These are phyloP conservation scores for Trichoderma atrobrunneum DNA, from an alignment of 2,329 filamentous ascomycete species.

Conservation along the genomic window DNA sequence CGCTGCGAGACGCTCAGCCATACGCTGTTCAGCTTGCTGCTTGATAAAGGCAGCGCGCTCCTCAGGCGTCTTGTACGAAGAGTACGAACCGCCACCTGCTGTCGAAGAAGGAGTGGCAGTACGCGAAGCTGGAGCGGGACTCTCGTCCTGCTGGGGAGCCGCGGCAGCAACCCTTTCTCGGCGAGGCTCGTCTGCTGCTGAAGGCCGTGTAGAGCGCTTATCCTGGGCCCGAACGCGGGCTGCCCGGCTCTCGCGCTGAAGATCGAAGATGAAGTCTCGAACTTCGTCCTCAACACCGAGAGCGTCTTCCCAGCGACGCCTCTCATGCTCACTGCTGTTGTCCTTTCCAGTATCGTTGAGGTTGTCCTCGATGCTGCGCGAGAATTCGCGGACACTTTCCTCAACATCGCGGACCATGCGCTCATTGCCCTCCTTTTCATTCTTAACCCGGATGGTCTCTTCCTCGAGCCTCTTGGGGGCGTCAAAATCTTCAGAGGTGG, in stretches of 20 bases:
- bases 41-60: slow-evolving; percentile 95
- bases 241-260: slow-evolving; percentile 81
- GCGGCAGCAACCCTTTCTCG: slow-evolving; percentile 30
- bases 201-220: slow-evolving; percentile 45
- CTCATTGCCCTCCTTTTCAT: slow-evolving; percentile 91
- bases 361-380: slow-evolving; percentile 77
- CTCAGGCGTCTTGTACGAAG: slow-evolving; percentile 84
- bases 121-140: slow-evolving; percentile 52
- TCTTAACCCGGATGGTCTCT: slow-evolving; percentile 75
- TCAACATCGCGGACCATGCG: slow-evolving; percentile 96
- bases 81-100: slow-evolving; percentile 64
- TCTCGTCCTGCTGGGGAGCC: slow-evolving; percentile 37
- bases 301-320: slow-evolving; percentile 90
- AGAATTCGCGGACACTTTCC: slow-evolving; percentile 88
- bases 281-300: slow-evolving; percentile 95
- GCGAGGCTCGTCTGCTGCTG: slow-evolving; percentile 43
- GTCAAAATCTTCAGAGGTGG: slow-evolving; percentile 67
- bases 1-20: slow-evolving; percentile 92
- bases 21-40: slow-evolving; percentile 92
- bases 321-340: slow-evolving; percentile 81
- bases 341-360: slow-evolving; percentile 78
- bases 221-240: slow-evolving; percentile 65
- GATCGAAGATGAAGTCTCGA: slow-evolving; percentile 95
- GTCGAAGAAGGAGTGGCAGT: slow-evolving; percentile 44
- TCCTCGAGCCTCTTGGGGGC: slow-evolving; percentile 85